Evolutionary conservation across 2,329 filamentous ascomycete genomes (phyloP).

Genomic region (Fusarium tjaetaba): DNA sequence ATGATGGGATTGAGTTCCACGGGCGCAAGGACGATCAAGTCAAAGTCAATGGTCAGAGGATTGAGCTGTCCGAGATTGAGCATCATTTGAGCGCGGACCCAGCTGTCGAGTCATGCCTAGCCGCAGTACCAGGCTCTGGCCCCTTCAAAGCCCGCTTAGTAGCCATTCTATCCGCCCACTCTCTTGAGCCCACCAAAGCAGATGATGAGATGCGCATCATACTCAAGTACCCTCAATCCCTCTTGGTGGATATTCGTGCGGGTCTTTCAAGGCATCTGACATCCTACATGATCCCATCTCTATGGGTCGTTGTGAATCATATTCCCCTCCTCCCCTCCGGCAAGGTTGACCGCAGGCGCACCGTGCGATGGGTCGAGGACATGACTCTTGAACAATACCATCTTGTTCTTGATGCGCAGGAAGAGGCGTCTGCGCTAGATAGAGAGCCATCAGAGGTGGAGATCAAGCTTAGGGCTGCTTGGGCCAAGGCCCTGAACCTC

Average conservation of each 20-base stretch:
- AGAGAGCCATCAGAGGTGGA: slow-evolving; percentile 15
- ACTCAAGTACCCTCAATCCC: neutral
- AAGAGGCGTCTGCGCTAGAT: slow-evolving; percentile 7
- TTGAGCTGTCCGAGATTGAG: slow-evolving; percentile 48
- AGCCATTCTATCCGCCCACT: slow-evolving; percentile 8
- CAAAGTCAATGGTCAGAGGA: slow-evolving; percentile 48
- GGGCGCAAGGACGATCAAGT: slow-evolving; percentile 48
- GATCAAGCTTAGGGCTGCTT: slow-evolving; percentile 17
- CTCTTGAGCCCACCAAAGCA: neutral
- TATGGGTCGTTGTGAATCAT: slow-evolving; percentile 14
- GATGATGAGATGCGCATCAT: neutral
- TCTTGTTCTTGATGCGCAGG: slow-evolving; percentile 2
- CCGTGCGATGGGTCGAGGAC: neutral
- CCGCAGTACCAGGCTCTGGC: slow-evolving; percentile 7
- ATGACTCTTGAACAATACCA: slow-evolving; percentile 19
- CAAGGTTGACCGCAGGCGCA: slow-evolving; percentile 23
- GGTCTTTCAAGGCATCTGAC: slow-evolving; percentile 4
- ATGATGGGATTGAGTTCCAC: slow-evolving; percentile 38
- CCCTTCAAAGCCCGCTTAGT: slow-evolving; percentile 21
- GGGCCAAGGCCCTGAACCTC: slow-evolving; percentile 20
- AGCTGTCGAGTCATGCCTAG: slow-evolving; percentile 17
- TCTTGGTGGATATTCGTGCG: slow-evolving; percentile 12
- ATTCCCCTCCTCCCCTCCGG: slow-evolving; percentile 28
- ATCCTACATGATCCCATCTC: slow-evolving; percentile 34
- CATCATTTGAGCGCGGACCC: slow-evolving; percentile 31